Base-by-base conservation (phyloP, 2,329 filamentous ascomycete genomes). In the Sporothrix pseudoabietina region DNA sequence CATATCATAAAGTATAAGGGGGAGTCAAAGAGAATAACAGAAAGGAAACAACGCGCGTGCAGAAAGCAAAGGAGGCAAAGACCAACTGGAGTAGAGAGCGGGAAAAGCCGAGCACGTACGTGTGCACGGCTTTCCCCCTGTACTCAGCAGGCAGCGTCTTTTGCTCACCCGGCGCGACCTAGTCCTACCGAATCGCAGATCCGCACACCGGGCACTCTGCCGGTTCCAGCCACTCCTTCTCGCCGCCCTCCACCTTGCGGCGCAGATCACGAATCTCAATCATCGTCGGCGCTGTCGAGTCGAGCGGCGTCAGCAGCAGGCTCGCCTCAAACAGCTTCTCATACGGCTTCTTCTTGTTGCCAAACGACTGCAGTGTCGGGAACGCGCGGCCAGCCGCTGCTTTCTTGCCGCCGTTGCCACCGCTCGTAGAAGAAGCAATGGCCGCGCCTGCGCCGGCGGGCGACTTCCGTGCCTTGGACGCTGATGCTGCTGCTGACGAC, bases 181-280 rank as follows among this genome's bases (percentile, higher is more conserved):
- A 30, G 54, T 59, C 41, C 55, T 73, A 75, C 49, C 74, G 73
- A n/a, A 76, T 75, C 9, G 71, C 52, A 32, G 74, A 57, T 16
- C 80, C 80, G 77, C 87, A 89, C 55, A 87, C 77, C 49, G 89
- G 81, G 75, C 87, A 89, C 66, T 81, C 79, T 44, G 86, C 78
- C 4, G 82, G 82, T 77, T 89, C 86, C 12, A 82, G 84, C 87
- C 87, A 89, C 10, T 80, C 81, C 78, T 85, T 87, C 44, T 84
- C 83, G 2, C 86, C 86, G 10, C 83, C 85, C 1, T 78, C 78
- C 7, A 88, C 80, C 10, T 82, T 81, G 41, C 83, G 78, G 65
- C 87, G 83, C 63, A 88, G 79, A 76, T 89, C 87, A 35, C 79
- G 83, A 69, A 89, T 84, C 75, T 87, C 85, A 69, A 88, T 82